Evolutionary conservation across 306 rosid species (phyloP), one percentile per base, ranked within the genome.

Genomic region (Comarum palustre): DNA sequence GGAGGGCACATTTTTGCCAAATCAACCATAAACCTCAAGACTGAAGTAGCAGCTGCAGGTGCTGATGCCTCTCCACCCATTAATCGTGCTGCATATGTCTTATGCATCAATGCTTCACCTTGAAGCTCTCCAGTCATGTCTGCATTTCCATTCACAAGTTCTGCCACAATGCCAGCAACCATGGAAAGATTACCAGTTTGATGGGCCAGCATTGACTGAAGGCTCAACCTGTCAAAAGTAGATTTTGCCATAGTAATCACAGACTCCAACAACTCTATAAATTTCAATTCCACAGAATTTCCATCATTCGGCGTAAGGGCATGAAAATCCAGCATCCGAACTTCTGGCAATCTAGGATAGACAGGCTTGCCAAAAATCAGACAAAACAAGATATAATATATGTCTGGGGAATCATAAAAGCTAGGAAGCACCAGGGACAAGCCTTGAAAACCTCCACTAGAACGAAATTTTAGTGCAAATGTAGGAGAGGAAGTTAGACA

Each of bases 41-140:
- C 96, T 13, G 99, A 82, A 79, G 99, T 95, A 16, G 96, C 99
- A 34, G 97, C 97, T 72, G 87, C 95, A 78, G 99, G 99, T 71
- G 99, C 99, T 45, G 97, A 87, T 73, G 99, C 99, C 85, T 92
- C 96, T 79, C 99, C 99, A 31, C 99, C 97, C 99, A 95, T 95
- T 77, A 95, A 85, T 68, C 99, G 99, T 73, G 99, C 99, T 42
- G 99, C 99, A 84, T 95, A 95, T 63, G 99, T 95, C 89, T 95
- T 95, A 81, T 95, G 99, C 99, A 95, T 88, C 79, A 95, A 80
- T 31, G 99, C 99, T 86, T 95, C 99, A 75, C 99, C 99, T 77
- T 95, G 99, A 82, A 95, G 96, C 87, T 95, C 97, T 64, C 99
- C 99, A 48, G 97, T 82, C 89, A 92, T 92, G 83, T 95, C 99